phyloP scores from a whole-genome alignment of 1,284 basidiomycete species.

The Irpex sp. region DNA sequence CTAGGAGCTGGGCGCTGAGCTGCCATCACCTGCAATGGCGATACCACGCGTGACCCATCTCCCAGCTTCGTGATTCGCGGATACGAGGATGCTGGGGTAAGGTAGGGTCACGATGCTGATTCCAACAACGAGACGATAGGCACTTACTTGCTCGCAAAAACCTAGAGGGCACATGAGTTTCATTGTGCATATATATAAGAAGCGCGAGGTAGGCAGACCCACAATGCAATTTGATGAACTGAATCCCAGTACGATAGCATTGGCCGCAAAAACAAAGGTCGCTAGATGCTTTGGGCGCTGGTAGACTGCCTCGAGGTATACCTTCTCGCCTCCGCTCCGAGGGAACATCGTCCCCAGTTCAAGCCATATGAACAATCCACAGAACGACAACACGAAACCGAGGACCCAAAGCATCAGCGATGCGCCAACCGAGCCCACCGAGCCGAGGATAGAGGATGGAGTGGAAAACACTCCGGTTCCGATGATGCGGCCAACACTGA shows the following conservation, averaged over 20 bases:
- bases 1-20: background rate
- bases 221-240: slow-evolving; percentile 54
- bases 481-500: slow-evolving; percentile 46
- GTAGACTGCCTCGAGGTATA: slow-evolving; percentile 70
- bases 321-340: slow-evolving; percentile 64
- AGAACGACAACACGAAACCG: slow-evolving; percentile 56
- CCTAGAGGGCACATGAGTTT: slow-evolving; percentile 16
- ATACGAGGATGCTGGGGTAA: slow-evolving; percentile 39
- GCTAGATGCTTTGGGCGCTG: slow-evolving; percentile 54
- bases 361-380: slow-evolving; percentile 64
- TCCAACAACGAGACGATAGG: background rate
- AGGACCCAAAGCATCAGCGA: slow-evolving; percentile 66
- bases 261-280: slow-evolving; percentile 54
- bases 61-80: slow-evolving; percentile 34
- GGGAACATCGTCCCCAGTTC: slow-evolving; percentile 63
- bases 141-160: slow-evolving; percentile 21
- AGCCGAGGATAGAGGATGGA: slow-evolving; percentile 53
- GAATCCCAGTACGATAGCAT: slow-evolving; percentile 57
- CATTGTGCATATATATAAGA: background rate
- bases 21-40: slow-evolving; percentile 41
- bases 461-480: slow-evolving; percentile 65
- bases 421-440: slow-evolving; percentile 60
- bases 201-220: slow-evolving; percentile 14
- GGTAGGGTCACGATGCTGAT: background rate
- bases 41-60: slow-evolving; percentile 53